Base-by-base conservation (phyloP, 2,329 filamentous ascomycete species). In the Cephalotrichum gorgonifer region DNA sequence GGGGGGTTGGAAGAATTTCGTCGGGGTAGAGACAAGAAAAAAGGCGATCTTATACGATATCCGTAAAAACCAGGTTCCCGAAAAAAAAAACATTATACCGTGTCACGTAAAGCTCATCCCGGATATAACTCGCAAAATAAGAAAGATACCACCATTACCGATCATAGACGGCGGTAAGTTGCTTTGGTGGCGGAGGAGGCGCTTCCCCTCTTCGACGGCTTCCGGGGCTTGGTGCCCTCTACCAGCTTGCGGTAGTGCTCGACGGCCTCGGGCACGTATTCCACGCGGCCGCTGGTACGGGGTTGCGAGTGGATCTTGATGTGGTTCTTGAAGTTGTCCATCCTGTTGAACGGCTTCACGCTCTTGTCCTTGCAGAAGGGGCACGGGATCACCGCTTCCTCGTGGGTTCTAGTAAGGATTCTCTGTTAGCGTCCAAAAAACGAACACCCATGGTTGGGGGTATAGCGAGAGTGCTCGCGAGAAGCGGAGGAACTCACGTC, bases 311-410 rank as follows among this genome's bases (percentile, higher is more conserved):
- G 66, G 8, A 69, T 56, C 59, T 67, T 68, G 57, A 66, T 64
- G 55, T 69, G 66, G 52, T 67, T 66, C 57, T 68, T 67, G 30
- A 68, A 63, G 55, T 69, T 68, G 53, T 69, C 65, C 50, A 64
- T 63, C 39, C 66, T 58, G 57, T 68, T 68, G 57, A 54, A 54
- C 17, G 44, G 50, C 22, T 51, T 50, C 27, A 45, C 39, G 31
- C n/a, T 48, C 45, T 48, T 48, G 23, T 45, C 50, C 23, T 48
- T 28, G 53, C 53, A 54, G 46, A 52, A 52, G 35, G 51, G 49
- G 41, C 53, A 54, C 38, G 50, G 39, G 30, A 49, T 30, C 25
- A 9, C n/a, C 15, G 17, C 23, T n/a, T 28, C 35, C 15, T 50
- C 47, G 17, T 54, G 53, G 9, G 51, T 49, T 33, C 53, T 54